A percentile compares a stretch with the other conserved stretches of the same genome.
phyloP scores from a whole-genome alignment of 148 eudicot species.

The Arctostaphylos glauca region DNA sequence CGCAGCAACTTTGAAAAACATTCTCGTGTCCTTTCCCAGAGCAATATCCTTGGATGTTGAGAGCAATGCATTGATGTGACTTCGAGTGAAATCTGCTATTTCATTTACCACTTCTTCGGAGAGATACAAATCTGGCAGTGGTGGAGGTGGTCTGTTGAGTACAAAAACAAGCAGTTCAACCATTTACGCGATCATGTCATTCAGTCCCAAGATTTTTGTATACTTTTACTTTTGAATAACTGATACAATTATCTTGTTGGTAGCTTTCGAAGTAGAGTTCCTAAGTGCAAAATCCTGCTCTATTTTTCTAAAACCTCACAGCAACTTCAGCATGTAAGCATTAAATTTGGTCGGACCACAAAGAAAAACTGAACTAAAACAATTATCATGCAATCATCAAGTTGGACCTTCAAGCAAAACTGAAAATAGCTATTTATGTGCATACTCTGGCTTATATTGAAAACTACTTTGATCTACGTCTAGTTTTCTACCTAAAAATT shows the following conservation, averaged over 20 bases:
- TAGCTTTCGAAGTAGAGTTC: not conserved
- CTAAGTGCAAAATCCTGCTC: not conserved
- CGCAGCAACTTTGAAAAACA: constrained; percentile 52
- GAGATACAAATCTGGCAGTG: constrained; percentile 67
- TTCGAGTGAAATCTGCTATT: constrained; percentile 40
- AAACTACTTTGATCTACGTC: not conserved
- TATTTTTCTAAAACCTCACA: not conserved
- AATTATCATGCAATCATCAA: not conserved
- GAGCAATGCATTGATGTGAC: constrained; percentile 42
- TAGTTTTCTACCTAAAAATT: not conserved
- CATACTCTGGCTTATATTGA: not conserved
- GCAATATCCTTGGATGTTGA: constrained; percentile 57
- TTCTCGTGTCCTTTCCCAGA: constrained; percentile 61
- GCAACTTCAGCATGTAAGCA: not conserved
- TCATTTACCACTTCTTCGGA: constrained; percentile 57
- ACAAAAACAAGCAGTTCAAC: constrained; percentile 13
- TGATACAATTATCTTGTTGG: not conserved
- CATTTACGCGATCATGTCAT: not conserved
- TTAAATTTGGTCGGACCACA: not conserved
- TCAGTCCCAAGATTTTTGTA: not conserved
- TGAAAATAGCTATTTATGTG: not conserved
- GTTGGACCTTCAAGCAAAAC: not conserved
- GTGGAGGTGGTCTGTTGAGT: constrained; percentile 80
- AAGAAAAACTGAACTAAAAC: not conserved
- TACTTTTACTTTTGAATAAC: not conserved